Evolutionary conservation across 2,329 filamentous ascomycete species (phyloP).

Genomic region (Ophiostoma triangulosporum): DNA sequence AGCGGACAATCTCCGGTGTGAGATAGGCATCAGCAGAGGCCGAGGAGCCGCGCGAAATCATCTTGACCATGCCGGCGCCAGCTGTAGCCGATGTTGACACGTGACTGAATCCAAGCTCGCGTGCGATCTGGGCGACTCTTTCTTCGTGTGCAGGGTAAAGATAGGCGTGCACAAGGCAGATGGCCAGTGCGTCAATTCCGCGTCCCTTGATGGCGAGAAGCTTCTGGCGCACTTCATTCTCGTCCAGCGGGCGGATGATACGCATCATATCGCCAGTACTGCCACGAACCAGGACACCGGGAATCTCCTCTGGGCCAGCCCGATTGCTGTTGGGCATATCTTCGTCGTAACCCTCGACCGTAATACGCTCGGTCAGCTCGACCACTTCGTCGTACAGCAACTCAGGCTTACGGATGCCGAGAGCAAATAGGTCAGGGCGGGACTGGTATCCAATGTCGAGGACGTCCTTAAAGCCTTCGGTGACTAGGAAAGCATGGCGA

Average conservation of each 20-base stretch:
- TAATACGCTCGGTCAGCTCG: slow-evolving; percentile 81
- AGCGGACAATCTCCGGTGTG: slow-evolving; percentile 50
- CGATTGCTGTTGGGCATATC: neutral
- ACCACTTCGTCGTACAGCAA: slow-evolving; percentile 73
- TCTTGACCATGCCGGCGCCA: slow-evolving; percentile 39
- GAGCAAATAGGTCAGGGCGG: slow-evolving; percentile 77
- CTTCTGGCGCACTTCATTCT: slow-evolving; percentile 37
- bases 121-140: slow-evolving; percentile 8
- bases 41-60: slow-evolving; percentile 54
- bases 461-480: slow-evolving; percentile 77
- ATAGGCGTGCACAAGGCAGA: slow-evolving; percentile 20
- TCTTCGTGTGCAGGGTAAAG: slow-evolving; percentile 13
- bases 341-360: slow-evolving; percentile 56
- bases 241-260: slow-evolving; percentile 39
- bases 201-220: slow-evolving; percentile 46
- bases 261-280: slow-evolving; percentile 38
- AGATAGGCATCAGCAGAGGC: slow-evolving; percentile 62
- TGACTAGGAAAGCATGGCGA: slow-evolving; percentile 77
- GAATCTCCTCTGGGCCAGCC: slow-evolving; percentile 7
- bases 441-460: slow-evolving; percentile 83
- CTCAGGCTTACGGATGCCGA: slow-evolving; percentile 74
- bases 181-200: slow-evolving; percentile 33
- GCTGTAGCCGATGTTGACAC: neutral
- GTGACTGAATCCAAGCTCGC: slow-evolving; percentile 8
- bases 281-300: slow-evolving; percentile 23